Conservation (phyloP, 2,329 filamentous ascomycete species). For the Fusarium aywerte region DNA sequence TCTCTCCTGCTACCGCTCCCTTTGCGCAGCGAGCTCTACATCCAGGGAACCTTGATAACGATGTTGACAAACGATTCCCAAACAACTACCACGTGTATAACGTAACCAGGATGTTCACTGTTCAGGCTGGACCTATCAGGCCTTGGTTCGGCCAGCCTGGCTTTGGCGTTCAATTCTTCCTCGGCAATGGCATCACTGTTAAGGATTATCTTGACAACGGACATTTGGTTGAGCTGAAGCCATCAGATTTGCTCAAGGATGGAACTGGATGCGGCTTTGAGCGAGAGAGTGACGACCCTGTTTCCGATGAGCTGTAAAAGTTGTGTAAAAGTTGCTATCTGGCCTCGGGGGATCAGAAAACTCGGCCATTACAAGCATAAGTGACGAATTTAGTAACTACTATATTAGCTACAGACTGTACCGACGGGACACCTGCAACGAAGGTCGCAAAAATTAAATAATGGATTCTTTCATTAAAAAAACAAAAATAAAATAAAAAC, state of each 20-base stretch:
- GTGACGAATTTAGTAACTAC: no score
- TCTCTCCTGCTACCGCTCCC: constrained; percentile 30
- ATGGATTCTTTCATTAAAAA: not conserved
- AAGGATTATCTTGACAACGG: constrained; percentile 12
- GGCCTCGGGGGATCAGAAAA: no score
- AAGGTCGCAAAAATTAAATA: not conserved
- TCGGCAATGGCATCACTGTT: constrained; percentile 11
- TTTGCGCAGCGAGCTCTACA: constrained; percentile 28
- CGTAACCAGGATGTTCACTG: constrained; percentile 15
- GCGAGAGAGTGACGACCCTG: not conserved
- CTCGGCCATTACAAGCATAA: no score
- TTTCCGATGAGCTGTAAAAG: not conserved
- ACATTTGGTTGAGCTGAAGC: not conserved
- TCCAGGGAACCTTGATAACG: constrained; percentile 21
- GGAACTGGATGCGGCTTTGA: constrained; percentile 20
- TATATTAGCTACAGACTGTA: not conserved
- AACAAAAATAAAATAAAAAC: no score
- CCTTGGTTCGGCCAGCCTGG: constrained; percentile 35
- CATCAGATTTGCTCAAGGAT: not conserved
- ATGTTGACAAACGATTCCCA: constrained; percentile 8
- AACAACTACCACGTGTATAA: constrained; percentile 32
- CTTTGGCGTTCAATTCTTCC: constrained; percentile 27
- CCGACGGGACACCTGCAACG: no score
- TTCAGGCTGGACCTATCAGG: constrained; percentile 24
- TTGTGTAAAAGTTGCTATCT: no score